These are phyloP conservation scores for Terfezia claveryi DNA, from an alignment of 495 filamentous ascomycete species.

Conservation along the genomic window DNA sequence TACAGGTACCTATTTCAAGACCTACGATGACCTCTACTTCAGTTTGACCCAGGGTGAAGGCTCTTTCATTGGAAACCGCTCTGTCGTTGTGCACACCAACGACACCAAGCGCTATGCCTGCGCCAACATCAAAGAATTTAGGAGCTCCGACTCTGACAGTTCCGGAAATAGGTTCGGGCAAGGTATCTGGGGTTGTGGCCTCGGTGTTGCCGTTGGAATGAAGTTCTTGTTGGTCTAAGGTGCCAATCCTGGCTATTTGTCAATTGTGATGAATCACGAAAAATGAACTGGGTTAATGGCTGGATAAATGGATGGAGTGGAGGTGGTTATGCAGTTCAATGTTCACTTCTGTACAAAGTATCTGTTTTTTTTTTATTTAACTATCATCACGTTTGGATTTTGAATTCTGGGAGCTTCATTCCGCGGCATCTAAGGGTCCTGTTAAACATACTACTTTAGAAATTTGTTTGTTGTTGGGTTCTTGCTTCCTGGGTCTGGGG, in stretches of 20 bases:
- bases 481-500: no score
- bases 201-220: neutral
- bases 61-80: constrained; percentile 60
- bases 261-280: neutral
- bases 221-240: neutral
- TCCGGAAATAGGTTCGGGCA: neutral
- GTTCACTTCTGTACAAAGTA: no score
- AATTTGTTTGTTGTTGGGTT: no score
- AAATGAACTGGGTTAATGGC: neutral
- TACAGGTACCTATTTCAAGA: constrained; percentile 21
- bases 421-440: no score
- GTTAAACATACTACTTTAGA: no score
- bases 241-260: neutral
- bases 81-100: constrained; percentile 47
- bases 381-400: no score
- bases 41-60: constrained; percentile 33
- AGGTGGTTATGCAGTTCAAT: no score
- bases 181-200: neutral
- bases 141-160: neutral
- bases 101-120: constrained; percentile 44
- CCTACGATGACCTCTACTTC: constrained; percentile 46
- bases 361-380: no score
- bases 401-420: no score
- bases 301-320: no score
- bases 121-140: constrained; percentile 36